Evolutionary conservation across 2,329 filamentous ascomycete genomes (phyloP).

Genomic region (Mycogone perniciosa): DNA sequence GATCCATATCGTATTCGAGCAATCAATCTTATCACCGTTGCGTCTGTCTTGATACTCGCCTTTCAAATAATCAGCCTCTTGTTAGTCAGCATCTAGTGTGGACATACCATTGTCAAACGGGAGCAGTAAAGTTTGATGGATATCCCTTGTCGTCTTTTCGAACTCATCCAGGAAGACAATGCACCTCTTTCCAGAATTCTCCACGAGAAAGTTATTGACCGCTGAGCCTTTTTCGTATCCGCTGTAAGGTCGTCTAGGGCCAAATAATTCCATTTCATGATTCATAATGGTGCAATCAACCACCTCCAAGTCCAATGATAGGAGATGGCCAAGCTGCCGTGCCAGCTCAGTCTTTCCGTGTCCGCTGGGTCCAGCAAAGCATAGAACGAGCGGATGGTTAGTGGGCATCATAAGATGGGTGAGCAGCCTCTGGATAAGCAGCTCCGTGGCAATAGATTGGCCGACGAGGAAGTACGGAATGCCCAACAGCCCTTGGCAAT

Average conservation of each 20-base stretch:
- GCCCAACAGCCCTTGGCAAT: constrained; percentile 24
- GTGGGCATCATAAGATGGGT: constrained; percentile 4
- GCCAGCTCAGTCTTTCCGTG: constrained; percentile 46
- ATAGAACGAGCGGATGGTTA: constrained; percentile 8
- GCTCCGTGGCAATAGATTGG: constrained; percentile 24
- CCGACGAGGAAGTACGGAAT: constrained; percentile 31
- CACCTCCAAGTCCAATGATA: constrained; percentile 29
- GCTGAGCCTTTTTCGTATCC: constrained; percentile 31
- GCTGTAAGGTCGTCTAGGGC: constrained; percentile 29
- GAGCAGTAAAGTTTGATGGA: constrained; percentile 37
- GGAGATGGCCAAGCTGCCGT: constrained; percentile 31
- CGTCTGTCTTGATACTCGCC: constrained; percentile 36
- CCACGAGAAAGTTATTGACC: constrained; percentile 42
- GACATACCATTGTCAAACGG: constrained; percentile 37
- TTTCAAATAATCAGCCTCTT: constrained; percentile 1
- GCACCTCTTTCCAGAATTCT: constrained; percentile 26
- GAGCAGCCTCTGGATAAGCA: constrained; percentile 17
- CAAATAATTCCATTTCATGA: constrained; percentile 36
- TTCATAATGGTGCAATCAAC: constrained; percentile 36
- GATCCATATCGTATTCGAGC: constrained; percentile 42
- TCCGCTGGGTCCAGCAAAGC: constrained; percentile 40
- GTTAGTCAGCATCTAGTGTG: background rate
- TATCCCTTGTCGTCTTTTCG: constrained; percentile 37
- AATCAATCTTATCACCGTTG: constrained; percentile 28
- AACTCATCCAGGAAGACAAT: constrained; percentile 48